A percentile compares a stretch with the other conserved stretches of the same genome.
These are phyloP conservation scores for Mycena venus DNA, from an alignment of 768 basidiomycete genomes.

Conservation along the genomic window DNA sequence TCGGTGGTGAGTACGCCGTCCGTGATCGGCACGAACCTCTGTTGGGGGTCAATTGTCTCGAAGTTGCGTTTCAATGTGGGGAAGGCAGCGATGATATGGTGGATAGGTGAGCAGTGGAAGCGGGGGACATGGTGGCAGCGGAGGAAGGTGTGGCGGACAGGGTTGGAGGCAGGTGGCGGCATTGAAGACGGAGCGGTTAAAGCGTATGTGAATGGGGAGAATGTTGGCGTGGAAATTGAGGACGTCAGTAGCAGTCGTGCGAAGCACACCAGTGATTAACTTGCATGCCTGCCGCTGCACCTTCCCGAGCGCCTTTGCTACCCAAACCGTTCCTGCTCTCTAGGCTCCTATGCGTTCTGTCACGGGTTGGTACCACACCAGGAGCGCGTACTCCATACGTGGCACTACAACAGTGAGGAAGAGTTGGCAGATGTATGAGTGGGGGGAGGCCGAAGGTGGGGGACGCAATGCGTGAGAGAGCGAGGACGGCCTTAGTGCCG, in stretches of 20 bases:
- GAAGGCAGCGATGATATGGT: not conserved
- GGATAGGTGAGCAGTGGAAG: conserved; percentile 2
- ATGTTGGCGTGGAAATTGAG: not conserved
- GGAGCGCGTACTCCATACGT: not conserved
- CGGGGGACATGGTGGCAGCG: not conserved
- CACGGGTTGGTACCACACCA: not conserved
- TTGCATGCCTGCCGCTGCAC: not conserved
- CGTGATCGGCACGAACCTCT: too few relatives aligned
- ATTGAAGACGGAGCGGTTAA: not conserved
- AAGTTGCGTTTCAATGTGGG: not conserved
- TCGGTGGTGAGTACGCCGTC: not conserved
- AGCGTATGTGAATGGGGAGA: not conserved
- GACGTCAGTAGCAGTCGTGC: not conserved
- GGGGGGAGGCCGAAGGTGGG: not conserved
- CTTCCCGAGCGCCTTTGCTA: not conserved
- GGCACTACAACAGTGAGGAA: not conserved
- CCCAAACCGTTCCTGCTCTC: not conserved
- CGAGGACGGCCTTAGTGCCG: not conserved
- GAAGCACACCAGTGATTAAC: not conserved
- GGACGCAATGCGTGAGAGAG: not conserved
- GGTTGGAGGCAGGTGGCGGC: not conserved
- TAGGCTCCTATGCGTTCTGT: not conserved
- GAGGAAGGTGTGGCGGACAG: not conserved
- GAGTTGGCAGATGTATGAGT: not conserved
- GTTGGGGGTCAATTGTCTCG: not conserved